Evolutionary conservation across 306 rosid genomes (phyloP).

Genomic region (Lotus japonicus): DNA sequence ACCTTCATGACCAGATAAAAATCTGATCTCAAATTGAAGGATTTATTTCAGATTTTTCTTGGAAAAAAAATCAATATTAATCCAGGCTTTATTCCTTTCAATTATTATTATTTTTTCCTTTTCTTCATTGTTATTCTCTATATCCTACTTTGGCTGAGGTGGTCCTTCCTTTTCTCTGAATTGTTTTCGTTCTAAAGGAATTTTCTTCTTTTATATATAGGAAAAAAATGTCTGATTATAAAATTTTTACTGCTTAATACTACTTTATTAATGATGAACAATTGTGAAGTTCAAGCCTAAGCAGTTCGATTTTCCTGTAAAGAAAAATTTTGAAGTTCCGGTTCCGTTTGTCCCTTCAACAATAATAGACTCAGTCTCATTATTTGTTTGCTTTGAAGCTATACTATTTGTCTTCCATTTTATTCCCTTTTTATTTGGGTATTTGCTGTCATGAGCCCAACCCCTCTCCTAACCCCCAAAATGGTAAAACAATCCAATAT

Average conservation of each 20-base stretch:
- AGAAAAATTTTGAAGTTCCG: not conserved
- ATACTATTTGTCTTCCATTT: not conserved
- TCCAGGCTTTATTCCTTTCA: not conserved
- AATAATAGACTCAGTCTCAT: not conserved
- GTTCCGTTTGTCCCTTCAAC: not conserved
- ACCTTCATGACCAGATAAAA: not conserved
- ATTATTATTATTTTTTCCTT: not conserved
- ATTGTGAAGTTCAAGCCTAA: not conserved
- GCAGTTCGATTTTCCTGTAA: not conserved
- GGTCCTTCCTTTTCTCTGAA: not conserved
- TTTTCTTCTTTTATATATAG: not conserved
- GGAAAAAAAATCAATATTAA: not conserved
- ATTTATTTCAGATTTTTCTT: conserved; percentile 13
- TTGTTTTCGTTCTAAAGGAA: not conserved
- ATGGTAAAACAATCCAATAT: not conserved
- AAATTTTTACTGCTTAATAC: not conserved
- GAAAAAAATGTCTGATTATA: not conserved
- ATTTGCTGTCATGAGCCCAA: not conserved
- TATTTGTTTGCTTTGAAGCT: conserved; percentile 3
- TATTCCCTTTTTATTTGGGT: not conserved
- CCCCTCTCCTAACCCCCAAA: not conserved
- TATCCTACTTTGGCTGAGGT: not conserved
- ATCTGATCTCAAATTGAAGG: not conserved
- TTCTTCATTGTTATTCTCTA: not conserved
- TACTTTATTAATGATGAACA: not conserved